Conservation (phyloP, 2,329 filamentous ascomycete species). For the Penicillium occitanis region DNA sequence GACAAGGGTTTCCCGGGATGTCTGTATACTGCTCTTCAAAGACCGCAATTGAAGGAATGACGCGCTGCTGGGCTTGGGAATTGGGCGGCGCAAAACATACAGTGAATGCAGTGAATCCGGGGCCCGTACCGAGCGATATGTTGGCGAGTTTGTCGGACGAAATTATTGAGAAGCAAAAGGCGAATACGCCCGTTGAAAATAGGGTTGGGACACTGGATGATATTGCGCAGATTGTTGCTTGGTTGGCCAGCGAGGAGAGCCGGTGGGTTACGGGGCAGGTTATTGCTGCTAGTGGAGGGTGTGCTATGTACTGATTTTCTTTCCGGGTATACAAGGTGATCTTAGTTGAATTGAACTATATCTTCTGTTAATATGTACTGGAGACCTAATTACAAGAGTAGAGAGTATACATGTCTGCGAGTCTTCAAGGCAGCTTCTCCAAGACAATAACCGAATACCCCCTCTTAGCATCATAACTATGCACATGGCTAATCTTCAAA, state of each 20-base stretch:
- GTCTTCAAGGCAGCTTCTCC: neutral
- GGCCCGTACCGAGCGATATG: slow-evolving; percentile 60
- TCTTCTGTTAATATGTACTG: neutral
- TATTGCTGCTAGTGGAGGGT: slow-evolving; percentile 56
- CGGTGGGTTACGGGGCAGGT: slow-evolving; percentile 57
- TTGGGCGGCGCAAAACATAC: slow-evolving; percentile 58
- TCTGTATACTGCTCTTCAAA: slow-evolving; percentile 58
- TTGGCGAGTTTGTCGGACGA: slow-evolving; percentile 53
- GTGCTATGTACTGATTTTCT: slow-evolving; percentile 27
- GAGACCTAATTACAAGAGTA: neutral
- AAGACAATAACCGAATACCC: slow-evolving; percentile 13
- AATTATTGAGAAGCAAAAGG: slow-evolving; percentile 52
- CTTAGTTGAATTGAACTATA: neutral
- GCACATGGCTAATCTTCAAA: slow-evolving; percentile 29
- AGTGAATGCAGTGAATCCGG: slow-evolving; percentile 61
- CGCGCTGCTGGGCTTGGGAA: slow-evolving; percentile 60
- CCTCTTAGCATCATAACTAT: slow-evolving; percentile 4
- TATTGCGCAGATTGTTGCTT: slow-evolving; percentile 57
- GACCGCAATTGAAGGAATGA: slow-evolving; percentile 61
- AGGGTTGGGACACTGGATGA: slow-evolving; percentile 55
- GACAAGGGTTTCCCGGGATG: slow-evolving; percentile 45
- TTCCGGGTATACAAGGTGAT: too few species aligned
- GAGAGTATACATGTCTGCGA: neutral
- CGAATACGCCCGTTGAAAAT: slow-evolving; percentile 53
- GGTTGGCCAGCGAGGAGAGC: slow-evolving; percentile 53